Conservation (phyloP, 305 asterid genomes). For the Fraxinus xanthoxyloides region DNA sequence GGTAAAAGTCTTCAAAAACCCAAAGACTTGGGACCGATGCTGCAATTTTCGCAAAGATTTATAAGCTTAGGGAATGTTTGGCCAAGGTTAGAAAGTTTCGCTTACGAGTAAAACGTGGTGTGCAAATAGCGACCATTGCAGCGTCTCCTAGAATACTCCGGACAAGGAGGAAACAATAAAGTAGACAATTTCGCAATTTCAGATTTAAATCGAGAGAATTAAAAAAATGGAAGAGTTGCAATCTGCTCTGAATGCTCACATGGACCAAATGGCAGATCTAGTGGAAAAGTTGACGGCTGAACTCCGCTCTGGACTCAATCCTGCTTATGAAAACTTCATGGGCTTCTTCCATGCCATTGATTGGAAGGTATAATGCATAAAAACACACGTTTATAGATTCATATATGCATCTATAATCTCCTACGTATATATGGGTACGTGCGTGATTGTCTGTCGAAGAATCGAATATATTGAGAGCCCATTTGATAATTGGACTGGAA, state of each 20-base stretch:
- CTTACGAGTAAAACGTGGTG: neutral
- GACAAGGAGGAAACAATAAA: neutral
- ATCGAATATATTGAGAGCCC: neutral
- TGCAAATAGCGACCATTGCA: neutral
- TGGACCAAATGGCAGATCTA: slow-evolving; percentile 91
- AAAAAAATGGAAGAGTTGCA: slow-evolving; percentile 60
- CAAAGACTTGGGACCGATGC: no score
- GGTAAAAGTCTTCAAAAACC: no score
- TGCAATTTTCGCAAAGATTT: no score
- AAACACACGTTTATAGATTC: neutral
- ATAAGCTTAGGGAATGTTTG: neutral
- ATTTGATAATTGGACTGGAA: neutral
- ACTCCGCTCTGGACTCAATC: slow-evolving; percentile 72
- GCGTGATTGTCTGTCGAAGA: neutral
- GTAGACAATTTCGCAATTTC: neutral
- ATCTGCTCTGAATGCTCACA: slow-evolving; percentile 66
- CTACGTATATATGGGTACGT: neutral
- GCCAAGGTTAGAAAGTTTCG: neutral
- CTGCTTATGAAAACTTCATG: slow-evolving; percentile 80
- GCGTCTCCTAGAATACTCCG: neutral
- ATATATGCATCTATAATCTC: neutral
- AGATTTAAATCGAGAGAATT: neutral
- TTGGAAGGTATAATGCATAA: slow-evolving; percentile 61
- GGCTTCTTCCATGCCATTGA: slow-evolving; percentile 89
- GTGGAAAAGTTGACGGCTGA: slow-evolving; percentile 68